Conservation (phyloP, 495 filamentous ascomycete species). For the Xeromyces bisporus region DNA sequence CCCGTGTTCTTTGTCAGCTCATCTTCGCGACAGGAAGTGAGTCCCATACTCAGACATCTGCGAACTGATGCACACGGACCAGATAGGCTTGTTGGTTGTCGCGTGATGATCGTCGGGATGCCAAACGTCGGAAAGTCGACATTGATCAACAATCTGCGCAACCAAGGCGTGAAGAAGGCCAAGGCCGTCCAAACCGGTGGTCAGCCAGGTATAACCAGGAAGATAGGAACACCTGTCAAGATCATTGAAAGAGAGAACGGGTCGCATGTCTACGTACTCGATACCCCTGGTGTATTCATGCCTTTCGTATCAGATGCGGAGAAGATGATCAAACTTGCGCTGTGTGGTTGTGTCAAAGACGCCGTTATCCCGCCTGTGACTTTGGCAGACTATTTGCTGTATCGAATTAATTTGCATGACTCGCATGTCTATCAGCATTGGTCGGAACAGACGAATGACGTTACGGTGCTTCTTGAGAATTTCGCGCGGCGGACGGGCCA, state of each 20-base stretch:
- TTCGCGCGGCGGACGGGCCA: constrained; percentile 61
- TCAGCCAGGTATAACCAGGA: constrained; percentile 79
- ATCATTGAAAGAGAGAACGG: constrained; percentile 41
- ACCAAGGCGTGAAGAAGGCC: constrained; percentile 43
- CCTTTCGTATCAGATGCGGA: constrained; percentile 73
- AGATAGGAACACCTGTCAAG: constrained; percentile 67
- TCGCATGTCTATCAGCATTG: constrained; percentile 45
- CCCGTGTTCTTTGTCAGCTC: constrained; percentile 49
- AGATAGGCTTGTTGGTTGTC: constrained; percentile 47
- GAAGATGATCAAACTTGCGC: constrained; percentile 80
- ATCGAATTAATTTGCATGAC: constrained; percentile 51
- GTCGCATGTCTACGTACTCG: constrained; percentile 47
- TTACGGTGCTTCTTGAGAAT: constrained; percentile 45
- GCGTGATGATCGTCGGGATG: constrained; percentile 86
- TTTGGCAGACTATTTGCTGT: constrained; percentile 80
- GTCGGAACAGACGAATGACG: constrained; percentile 64
- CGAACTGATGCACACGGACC: constrained; percentile 25
- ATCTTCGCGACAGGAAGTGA: constrained; percentile 30
- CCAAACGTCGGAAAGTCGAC: constrained; percentile 88
- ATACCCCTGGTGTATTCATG: constrained; percentile 79
- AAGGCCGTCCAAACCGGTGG: constrained; percentile 74
- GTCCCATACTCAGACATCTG: constrained; percentile 39
- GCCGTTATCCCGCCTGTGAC: constrained; percentile 57
- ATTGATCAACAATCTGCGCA: constrained; percentile 71
- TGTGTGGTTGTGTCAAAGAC: constrained; percentile 85